Percentiles rank a stretch among this genome's conserved stretches.
These are phyloP conservation scores for Talaromyces verruculosus DNA, from an alignment of 2,329 filamentous ascomycete genomes.

Conservation along the genomic window DNA sequence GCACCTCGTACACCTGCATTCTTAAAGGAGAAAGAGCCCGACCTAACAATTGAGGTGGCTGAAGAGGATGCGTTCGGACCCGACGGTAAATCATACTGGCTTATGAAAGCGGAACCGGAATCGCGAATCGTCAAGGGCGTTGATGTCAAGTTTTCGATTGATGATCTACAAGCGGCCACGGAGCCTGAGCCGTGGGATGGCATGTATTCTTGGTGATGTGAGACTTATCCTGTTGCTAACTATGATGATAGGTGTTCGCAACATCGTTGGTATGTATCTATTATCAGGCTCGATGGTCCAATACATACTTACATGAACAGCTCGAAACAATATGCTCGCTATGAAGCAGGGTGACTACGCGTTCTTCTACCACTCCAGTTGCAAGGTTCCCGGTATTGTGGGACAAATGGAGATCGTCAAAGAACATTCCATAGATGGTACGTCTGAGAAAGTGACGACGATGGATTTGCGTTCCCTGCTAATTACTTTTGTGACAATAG, in stretches of 20 bases:
- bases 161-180: constrained; percentile 72
- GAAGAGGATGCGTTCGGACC: constrained; percentile 26
- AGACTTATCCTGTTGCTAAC: constrained; percentile 25
- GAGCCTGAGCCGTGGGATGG: constrained; percentile 91
- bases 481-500: constrained; percentile 37
- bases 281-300: neutral
- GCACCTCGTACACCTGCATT: constrained; percentile 15
- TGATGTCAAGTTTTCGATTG: constrained; percentile 92
- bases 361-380: constrained; percentile 97
- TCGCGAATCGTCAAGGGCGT: constrained; percentile 80
- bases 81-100: constrained; percentile 62
- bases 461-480: neutral
- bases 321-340: constrained; percentile 82
- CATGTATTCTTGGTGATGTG: constrained; percentile 44
- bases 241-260: constrained; percentile 44
- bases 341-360: constrained; percentile 92
- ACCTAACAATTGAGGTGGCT: constrained; percentile 20
- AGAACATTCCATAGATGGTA: constrained; percentile 78
- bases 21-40: constrained; percentile 24
- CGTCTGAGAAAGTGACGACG: constrained; percentile 30
- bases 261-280: constrained; percentile 38
- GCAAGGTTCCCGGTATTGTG: constrained; percentile 82
- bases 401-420: constrained; percentile 86
- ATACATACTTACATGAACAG: constrained; percentile 37
- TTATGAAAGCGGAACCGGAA: constrained; percentile 87